Base-by-base conservation (phyloP, 495 filamentous ascomycete genomes). In the Penicillium mononematosum region DNA sequence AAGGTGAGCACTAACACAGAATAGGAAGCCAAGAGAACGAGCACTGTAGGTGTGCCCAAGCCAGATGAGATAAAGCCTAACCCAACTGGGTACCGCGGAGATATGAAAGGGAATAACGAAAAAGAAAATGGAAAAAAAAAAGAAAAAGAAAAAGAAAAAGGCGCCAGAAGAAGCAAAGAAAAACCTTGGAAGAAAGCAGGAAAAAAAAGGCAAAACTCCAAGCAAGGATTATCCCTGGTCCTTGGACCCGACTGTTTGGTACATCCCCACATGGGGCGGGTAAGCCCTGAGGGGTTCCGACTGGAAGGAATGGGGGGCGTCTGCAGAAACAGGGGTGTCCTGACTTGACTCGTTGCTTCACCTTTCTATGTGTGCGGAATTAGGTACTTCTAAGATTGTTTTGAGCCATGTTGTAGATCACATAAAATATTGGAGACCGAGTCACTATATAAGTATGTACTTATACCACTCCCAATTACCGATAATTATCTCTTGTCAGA, bases 171-270 rank as follows among this genome's bases (percentile, higher is more conserved):
- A 34, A 25, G 14, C 11, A 12, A 34, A 34, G 11, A 34, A 34
- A 25, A 25, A 5, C 24, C 24, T 25, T 25, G 0, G 11, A 14
- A 34, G 16, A n/a, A 38, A 17, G 22, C 3, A 14, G 17, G 31
- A n/a, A 53, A 38, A 9, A 48, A 43, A 41, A 25, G 27, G 46
- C 34, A 53, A 34, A 34, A 58, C 31, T 34, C 31, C 45, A 60
- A 27, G 38, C 43, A 45, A 32, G 44, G 24, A 25, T 46, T 16
- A 29, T n/a, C 44, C 44, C n/a, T 14, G 39, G 22, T 29, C 22
- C 20, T 32, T 11, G 19, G 51, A 53, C 51, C 51, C 51, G 19
- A n/a, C 41, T 32, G 25, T 34, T 25, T 24, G 50, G 50, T 9
- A 16, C 39, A 12, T 36, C 51, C 20, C 51, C 51, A 54, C 51